Conservation (phyloP, 2,329 filamentous ascomycete species). For the Aspergillus piperis region DNA sequence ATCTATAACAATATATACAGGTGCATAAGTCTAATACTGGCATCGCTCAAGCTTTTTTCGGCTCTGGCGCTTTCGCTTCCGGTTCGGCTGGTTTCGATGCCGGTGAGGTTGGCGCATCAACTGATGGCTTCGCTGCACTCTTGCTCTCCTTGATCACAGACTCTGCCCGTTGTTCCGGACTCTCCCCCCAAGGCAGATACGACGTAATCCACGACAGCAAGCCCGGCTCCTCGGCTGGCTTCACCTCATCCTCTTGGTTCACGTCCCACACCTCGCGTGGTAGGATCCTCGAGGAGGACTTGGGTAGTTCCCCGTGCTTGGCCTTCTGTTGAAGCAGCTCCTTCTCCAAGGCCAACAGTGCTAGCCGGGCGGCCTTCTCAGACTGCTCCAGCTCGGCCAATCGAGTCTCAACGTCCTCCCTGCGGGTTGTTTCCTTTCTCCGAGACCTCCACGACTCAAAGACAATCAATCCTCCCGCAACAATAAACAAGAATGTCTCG, state of each 20-base stretch:
- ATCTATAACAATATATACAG: constrained; percentile 10
- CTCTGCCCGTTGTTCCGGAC: constrained; percentile 15
- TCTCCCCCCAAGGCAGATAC: constrained; percentile 32
- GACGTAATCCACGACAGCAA: constrained; percentile 39
- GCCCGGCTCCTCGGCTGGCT: constrained; percentile 29
- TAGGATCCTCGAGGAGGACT: constrained; percentile 36
- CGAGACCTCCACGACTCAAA: constrained; percentile 64
- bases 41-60: constrained; percentile 8
- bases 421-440: constrained; percentile 60
- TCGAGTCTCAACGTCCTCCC: constrained; percentile 63
- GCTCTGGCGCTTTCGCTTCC: not conserved
- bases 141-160: constrained; percentile 12
- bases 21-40: not conserved
- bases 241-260: constrained; percentile 31
- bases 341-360: constrained; percentile 48
- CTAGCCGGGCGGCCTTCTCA: constrained; percentile 42
- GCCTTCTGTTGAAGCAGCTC: constrained; percentile 46
- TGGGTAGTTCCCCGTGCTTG: constrained; percentile 36
- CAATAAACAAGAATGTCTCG: constrained; percentile 66
- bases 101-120: not conserved
- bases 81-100: not conserved
- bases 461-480: constrained; percentile 63
- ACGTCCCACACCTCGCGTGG: constrained; percentile 44
- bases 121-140: not conserved
- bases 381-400: constrained; percentile 59